Conservation (phyloP, 2,329 filamentous ascomycete species). For the Scedosporium aurantiacum region DNA sequence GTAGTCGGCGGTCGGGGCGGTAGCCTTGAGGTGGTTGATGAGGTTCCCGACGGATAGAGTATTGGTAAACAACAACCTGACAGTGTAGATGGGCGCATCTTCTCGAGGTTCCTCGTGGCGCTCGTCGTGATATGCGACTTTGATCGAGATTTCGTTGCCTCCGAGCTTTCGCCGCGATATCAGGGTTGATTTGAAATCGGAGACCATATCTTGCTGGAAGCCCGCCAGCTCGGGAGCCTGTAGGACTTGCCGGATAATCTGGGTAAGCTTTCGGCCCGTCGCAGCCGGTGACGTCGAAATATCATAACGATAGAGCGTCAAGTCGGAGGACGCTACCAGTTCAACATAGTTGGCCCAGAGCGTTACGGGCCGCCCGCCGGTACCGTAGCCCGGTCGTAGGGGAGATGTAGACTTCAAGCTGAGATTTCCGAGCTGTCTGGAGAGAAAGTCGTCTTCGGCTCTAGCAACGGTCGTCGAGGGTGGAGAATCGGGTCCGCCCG, state of each 20-base stretch:
- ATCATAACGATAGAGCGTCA: slow-evolving; percentile 32
- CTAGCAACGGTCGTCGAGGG: slow-evolving; percentile 6
- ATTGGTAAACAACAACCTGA: slow-evolving; percentile 15
- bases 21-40: slow-evolving; percentile 17
- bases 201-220: slow-evolving; percentile 13
- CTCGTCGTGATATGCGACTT: slow-evolving; percentile 17
- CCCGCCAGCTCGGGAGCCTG: slow-evolving; percentile 30
- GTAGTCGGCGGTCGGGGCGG: slow-evolving; percentile 11
- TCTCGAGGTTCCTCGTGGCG: slow-evolving; percentile 16
- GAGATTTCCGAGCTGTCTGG: slow-evolving; percentile 1
- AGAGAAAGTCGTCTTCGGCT: background rate
- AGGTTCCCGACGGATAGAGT: slow-evolving; percentile 15
- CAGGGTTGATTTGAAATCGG: slow-evolving; percentile 24
- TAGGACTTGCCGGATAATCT: slow-evolving; percentile 14
- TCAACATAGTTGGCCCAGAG: slow-evolving; percentile 47
- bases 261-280: slow-evolving; percentile 5
- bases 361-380: slow-evolving; percentile 25
- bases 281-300: slow-evolving; percentile 23
- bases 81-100: slow-evolving; percentile 11
- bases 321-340: slow-evolving; percentile 24
- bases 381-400: slow-evolving; percentile 37
- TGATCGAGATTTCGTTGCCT: slow-evolving; percentile 1
- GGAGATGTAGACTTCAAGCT: slow-evolving; percentile 23
- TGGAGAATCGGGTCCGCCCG: slow-evolving; percentile 6
- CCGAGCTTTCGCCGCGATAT: slow-evolving; percentile 16